A percentile compares a stretch with the other conserved stretches of the same genome.
phyloP scores from a whole-genome alignment of 2,329 filamentous ascomycete species.

The Dendrostoma leiphaemia region DNA sequence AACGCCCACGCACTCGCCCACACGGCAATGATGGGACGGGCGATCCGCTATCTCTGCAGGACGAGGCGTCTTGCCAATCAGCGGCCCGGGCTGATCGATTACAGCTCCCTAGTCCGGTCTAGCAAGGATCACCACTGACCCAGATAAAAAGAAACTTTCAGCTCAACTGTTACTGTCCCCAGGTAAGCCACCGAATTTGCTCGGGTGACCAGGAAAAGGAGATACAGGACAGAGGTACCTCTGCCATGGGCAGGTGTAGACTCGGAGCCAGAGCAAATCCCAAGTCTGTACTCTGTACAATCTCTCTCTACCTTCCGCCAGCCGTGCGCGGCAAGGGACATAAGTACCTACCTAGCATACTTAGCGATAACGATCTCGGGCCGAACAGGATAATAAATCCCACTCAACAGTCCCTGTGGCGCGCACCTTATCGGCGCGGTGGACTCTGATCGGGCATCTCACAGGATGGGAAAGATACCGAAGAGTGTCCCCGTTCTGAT shows the following conservation, averaged over 20 bases:
- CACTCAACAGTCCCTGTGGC: neutral
- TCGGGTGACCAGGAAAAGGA: too few species aligned
- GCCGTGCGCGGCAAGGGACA: too few species aligned
- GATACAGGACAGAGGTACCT: too few species aligned
- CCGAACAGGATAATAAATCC: too few species aligned
- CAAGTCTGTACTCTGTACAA: neutral
- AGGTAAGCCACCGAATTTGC: neutral
- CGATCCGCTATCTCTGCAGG: conserved; percentile 10
- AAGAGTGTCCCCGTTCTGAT: neutral
- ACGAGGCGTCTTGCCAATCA: conserved; percentile 1
- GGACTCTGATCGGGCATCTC: neutral
- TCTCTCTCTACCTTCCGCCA: too few species aligned
- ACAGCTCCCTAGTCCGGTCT: neutral
- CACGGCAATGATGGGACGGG: neutral
- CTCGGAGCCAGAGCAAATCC: neutral
- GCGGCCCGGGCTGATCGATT: neutral
- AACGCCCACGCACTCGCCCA: neutral
- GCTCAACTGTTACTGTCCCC: neutral
- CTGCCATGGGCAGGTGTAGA: too few species aligned
- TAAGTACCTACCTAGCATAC: neutral
- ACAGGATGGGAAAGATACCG: neutral
- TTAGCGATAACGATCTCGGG: neutral
- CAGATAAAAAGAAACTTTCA: conserved; percentile 14
- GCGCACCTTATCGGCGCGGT: neutral
- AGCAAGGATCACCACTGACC: neutral